Percentiles rank a stretch among this genome's conserved stretches.
Conservation (phyloP, 768 basidiomycete species). For the Krasilnikovozyma curviuscula region DNA sequence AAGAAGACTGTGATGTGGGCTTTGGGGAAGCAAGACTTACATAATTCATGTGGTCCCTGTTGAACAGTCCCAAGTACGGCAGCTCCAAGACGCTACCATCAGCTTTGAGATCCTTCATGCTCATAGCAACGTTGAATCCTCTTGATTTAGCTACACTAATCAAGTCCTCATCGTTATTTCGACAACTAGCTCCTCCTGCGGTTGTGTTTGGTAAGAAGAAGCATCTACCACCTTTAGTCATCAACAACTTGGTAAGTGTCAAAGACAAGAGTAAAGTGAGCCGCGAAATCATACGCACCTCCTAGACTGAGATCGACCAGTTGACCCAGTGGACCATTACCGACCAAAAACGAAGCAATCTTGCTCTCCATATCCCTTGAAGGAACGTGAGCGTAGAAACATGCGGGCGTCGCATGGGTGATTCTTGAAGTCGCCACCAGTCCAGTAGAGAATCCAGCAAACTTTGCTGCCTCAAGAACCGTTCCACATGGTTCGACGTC, state of each 20-base stretch:
- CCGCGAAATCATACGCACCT: no score
- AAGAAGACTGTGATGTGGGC: no score
- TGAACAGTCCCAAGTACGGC: slow-evolving; percentile 17
- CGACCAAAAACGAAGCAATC: slow-evolving; percentile 17
- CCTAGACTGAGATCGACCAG: slow-evolving; percentile 21
- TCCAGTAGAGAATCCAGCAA: slow-evolving; percentile 17
- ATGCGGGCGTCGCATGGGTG: slow-evolving; percentile 19
- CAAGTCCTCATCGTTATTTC: slow-evolving; percentile 16
- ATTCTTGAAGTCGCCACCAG: slow-evolving; percentile 15
- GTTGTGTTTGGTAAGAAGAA: slow-evolving; percentile 16
- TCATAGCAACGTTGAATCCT: slow-evolving; percentile 12
- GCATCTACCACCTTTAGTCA: slow-evolving; percentile 15
- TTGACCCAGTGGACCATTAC: slow-evolving; percentile 14
- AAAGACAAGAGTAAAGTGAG: no score
- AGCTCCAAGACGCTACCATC: slow-evolving; percentile 3
- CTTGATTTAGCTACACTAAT: slow-evolving; percentile 7
- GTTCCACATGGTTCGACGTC: slow-evolving; percentile 14
- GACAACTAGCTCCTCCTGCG: slow-evolving; percentile 12
- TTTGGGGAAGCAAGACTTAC: no score
- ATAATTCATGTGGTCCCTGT: no score
- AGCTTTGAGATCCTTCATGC: slow-evolving; percentile 10
- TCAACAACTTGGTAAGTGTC: no score
- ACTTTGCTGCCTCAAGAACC: slow-evolving; percentile 20
- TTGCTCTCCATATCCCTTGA: not conserved
- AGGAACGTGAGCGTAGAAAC: slow-evolving; percentile 17